Evolutionary conservation across 2,329 filamentous ascomycete genomes (phyloP).

Genomic region (Akanthomyces uredinophilus): DNA sequence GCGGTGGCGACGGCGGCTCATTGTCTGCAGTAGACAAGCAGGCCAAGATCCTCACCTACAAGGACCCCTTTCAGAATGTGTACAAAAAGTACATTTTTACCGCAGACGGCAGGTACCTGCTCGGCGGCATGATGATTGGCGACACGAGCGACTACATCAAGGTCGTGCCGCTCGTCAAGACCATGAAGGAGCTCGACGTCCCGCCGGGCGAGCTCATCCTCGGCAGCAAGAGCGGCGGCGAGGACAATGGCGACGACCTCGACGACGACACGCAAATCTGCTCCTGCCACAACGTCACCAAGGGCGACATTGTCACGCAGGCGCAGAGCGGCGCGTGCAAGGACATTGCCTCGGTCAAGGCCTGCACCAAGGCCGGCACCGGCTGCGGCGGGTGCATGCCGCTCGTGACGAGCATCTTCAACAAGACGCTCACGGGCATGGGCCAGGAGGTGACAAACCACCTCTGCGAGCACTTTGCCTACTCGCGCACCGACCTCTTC

Average conservation of each 20-base stretch:
- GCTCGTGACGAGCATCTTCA: conserved; percentile 83
- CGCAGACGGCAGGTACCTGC: conserved; percentile 78
- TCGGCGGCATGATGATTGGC: conserved; percentile 97
- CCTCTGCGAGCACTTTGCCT: conserved; percentile 77
- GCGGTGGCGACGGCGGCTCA: too few relatives aligned
- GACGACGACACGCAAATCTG: conserved; percentile 85
- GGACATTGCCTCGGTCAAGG: conserved; percentile 75
- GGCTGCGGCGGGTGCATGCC: conserved; percentile 90
- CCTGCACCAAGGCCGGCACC: conserved; percentile 86
- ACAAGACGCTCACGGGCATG: conserved; percentile 78
- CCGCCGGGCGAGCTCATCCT: conserved; percentile 80
- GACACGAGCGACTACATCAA: conserved; percentile 89
- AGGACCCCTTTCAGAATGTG: conserved; percentile 79
- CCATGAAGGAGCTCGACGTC: conserved; percentile 71
- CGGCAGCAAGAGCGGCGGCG: conserved; percentile 62
- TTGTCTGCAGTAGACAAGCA: conserved; percentile 27
- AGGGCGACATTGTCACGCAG: conserved; percentile 67
- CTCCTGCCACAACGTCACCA: conserved; percentile 88
- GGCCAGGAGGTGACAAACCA: conserved; percentile 84
- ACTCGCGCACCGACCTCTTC: conserved; percentile 83
- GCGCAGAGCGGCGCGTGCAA: conserved; percentile 78
- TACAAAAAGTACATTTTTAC: conserved; percentile 96
- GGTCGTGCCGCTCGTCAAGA: conserved; percentile 80
- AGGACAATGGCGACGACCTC: conserved; percentile 68
- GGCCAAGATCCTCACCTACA: conserved; percentile 83